Base-by-base conservation (phyloP, 2,329 filamentous ascomycete species). In the Xylaria polymorpha region DNA sequence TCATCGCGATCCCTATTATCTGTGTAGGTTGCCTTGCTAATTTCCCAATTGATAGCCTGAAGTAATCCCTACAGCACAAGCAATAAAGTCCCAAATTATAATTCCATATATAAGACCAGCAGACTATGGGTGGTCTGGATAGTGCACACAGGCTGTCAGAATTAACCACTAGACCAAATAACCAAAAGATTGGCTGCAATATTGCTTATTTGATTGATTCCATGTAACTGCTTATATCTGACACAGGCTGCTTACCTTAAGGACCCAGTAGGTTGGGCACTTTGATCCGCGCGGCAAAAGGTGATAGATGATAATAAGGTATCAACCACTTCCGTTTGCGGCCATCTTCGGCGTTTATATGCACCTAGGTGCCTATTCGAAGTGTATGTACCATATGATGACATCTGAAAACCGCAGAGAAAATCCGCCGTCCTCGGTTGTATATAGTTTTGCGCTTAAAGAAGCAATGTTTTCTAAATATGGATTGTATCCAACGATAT, bases 251-350 rank as follows among this genome's bases (percentile, higher is more conserved):
- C 4, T 29, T 50, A 50, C 14, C 41, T 18, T 29, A 29, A 4
- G 25, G 2, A 29, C 25, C 25, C 25, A 37, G 35, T 37, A 37
- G 41, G 22, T 20, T 22, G 14, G 20, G 46, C 12, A 5, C 20
- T 50, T 50, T 50, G 51, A 5, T 55, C 35, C 32, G 35, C 32
- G 35, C 35, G 32, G 29, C 32, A 55, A 56, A 37, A 56, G 32
- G 35, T 15, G 51, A 37, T 56, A 37, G 32, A n/a, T 15, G 51
- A 37, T 56, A 37, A 37, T 56, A n/a, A n/a, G n/a, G n/a, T n/a
- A 39, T 56, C 10, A 15, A 56, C 12, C n/a, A 56, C 51, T 56
- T 56, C 35, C 51, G n/a, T 9, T 56, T 56, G 1, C 10, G 9
- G n/a, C 32, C 20, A 39, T n/a, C 7, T 39, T 56, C 32, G 51